Evolutionary conservation across 805 yeast genomes (phyloP).

Genomic region (Yarrowia yakushimensis): DNA sequence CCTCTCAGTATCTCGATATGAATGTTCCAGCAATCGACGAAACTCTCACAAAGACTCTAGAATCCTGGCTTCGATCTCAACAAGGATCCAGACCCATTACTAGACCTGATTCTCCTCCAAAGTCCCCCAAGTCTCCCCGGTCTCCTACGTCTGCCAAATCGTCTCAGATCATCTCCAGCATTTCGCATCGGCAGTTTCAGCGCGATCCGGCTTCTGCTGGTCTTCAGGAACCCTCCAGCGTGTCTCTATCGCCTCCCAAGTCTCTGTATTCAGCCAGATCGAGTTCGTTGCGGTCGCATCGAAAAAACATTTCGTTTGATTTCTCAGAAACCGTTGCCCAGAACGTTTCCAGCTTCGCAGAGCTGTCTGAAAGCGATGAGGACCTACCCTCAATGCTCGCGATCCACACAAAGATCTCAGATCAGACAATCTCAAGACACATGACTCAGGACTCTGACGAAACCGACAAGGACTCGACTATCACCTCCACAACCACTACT

Average conservation of each 20-base stretch:
- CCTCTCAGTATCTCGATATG: constrained; percentile 1
- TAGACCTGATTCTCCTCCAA: background rate
- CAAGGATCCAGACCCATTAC: background rate
- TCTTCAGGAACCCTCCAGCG: background rate
- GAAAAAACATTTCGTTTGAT: constrained; percentile 11
- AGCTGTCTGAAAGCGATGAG: background rate
- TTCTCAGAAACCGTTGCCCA: background rate
- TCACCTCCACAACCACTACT: background rate
- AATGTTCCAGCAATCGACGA: constrained; percentile 4
- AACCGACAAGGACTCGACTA: background rate
- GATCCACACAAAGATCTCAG: background rate
- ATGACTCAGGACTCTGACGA: background rate
- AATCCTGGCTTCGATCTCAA: background rate
- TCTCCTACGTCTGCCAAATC: background rate
- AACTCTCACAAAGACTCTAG: background rate
- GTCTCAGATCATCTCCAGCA: background rate
- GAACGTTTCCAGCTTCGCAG: background rate
- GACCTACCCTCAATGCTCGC: background rate
- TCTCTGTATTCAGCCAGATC: background rate
- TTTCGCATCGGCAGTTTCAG: background rate
- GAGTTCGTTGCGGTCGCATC: background rate
- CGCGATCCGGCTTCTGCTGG: background rate
- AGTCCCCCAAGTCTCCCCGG: background rate
- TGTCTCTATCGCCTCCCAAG: background rate
- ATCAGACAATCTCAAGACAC: background rate